Evolutionary conservation across 1,284 basidiomycete species (phyloP), one percentile per base, ranked within the genome.

Genomic region (Ganoderma boninense): DNA sequence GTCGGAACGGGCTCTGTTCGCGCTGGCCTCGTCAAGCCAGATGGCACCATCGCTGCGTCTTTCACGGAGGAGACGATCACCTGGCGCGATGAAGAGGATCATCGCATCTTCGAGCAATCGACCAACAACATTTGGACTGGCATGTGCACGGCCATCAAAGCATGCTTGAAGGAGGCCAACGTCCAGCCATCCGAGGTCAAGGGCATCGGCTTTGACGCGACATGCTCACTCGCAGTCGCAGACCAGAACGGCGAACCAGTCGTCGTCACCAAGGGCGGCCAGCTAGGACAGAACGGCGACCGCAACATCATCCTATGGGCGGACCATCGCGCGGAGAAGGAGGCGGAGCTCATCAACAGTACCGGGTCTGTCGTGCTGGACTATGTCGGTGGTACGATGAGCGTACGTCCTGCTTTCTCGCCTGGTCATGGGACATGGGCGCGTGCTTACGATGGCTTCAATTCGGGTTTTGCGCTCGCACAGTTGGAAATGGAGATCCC

Each of bases 401-500:
- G 96, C 80, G 96, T 97, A 83, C 75, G 93, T 87, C 10, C 23
- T 14, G 32, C 16, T 56, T 49, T 65, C 8, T 23, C 35, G 35
- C 67, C 64, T 60, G 16, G n/a, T 13, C 40, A 23, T 18, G 52
- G 26, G 40, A 40, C 56, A 23, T 26, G 40, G 16, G 60, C 60
- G 23, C 23, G 43, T 20, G 40, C 14, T 42, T 20, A 18, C 38
- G 38, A 5, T 8, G 38, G 38, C 38, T 40, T 40, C 38, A 40
- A 40, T 23, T 23, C 38, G 59, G n/a, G 59, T 61, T 38, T 57
- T 8, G 6, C 5, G 40, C 40, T 16, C 5, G 13, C 73, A 11
- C 75, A 97, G 95, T 87, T 98, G 64, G 97, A 98, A 82, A 98
- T 98, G 97, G 97, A 98, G 82, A 90, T 97, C 59, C 97, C 97